Percentiles rank a stretch among this genome's conserved stretches.
phyloP scores from a whole-genome alignment of 441 rosid genomes.

The Corymbia citriodora region DNA sequence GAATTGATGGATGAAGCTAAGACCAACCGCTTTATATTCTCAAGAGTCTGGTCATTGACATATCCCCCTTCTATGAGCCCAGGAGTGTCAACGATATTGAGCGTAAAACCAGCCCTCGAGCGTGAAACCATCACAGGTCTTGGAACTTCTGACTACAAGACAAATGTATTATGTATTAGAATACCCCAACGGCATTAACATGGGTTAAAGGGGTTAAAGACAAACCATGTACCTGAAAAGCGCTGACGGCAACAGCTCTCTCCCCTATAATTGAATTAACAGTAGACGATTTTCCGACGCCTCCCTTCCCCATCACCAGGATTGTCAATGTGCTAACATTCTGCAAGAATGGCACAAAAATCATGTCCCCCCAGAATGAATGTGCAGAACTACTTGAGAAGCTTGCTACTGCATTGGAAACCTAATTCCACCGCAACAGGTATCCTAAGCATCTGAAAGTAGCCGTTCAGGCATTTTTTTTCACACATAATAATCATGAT shows the following conservation, averaged over 20 bases:
- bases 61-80: slow-evolving; percentile 98
- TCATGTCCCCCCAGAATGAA: background rate
- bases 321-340: slow-evolving; percentile 71
- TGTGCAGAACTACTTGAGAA: background rate
- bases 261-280: slow-evolving; percentile 94
- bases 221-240: slow-evolving; percentile 52
- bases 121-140: slow-evolving; percentile 93
- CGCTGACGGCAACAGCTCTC: slow-evolving; percentile 75
- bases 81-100: slow-evolving; percentile 83
- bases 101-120: slow-evolving; percentile 69
- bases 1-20: background rate
- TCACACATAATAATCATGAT: background rate
- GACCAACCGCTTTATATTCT: slow-evolving; percentile 72
- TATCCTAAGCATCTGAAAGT: background rate
- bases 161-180: background rate
- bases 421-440: background rate
- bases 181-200: background rate
- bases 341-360: slow-evolving; percentile 25
- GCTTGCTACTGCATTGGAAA: background rate
- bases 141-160: slow-evolving; percentile 60
- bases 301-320: slow-evolving; percentile 94
- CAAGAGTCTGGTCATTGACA: slow-evolving; percentile 85
- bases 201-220: background rate
- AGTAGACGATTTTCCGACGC: slow-evolving; percentile 97
- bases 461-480: background rate